phyloP scores from a whole-genome alignment of 345 rosid species.

The Corymbia maculata region DNA sequence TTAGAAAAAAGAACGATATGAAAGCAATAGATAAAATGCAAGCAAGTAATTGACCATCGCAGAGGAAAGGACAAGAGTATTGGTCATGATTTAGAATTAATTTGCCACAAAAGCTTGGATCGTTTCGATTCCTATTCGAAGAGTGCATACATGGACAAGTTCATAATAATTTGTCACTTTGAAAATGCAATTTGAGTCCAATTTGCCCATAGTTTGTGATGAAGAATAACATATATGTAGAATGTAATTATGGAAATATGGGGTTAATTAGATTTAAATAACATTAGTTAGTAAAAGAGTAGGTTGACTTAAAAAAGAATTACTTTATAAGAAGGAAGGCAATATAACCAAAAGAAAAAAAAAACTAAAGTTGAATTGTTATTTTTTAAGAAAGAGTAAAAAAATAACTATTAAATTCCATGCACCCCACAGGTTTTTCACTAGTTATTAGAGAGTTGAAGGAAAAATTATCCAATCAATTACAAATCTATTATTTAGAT shows the following conservation, averaged over 20 bases:
- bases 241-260: no score
- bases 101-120: background rate
- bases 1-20: background rate
- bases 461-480: background rate
- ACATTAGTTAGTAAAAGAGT: no score
- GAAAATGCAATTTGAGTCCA: background rate
- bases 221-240: background rate
- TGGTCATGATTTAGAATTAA: background rate
- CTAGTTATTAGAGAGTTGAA: background rate
- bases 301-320: no score
- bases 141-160: background rate
- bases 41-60: background rate
- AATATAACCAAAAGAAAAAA: no score
- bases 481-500: background rate
- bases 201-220: background rate
- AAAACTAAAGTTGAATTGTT: background rate
- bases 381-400: background rate
- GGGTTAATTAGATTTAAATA: no score
- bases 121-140: background rate
- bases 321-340: no score
- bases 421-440: background rate
- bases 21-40: background rate
- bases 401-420: background rate
- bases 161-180: background rate
- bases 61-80: background rate